These are phyloP conservation scores for Dalbergia oliveri DNA, from an alignment of 306 rosid genomes.

Conservation along the genomic window DNA sequence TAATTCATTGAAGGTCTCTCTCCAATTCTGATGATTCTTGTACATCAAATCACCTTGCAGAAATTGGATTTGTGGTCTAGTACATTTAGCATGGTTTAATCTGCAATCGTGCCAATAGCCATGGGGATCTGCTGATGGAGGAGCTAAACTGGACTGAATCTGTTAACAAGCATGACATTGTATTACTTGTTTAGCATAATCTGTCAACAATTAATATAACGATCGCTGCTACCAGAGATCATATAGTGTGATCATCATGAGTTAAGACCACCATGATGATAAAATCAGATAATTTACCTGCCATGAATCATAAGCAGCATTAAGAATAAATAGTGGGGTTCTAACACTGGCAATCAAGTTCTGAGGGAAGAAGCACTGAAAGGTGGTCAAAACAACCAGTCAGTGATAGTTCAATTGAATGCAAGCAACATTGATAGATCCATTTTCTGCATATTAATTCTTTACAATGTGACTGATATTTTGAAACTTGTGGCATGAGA, in stretches of 20 bases:
- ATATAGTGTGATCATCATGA: neutral
- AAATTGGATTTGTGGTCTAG: constrained; percentile 70
- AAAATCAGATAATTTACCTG: constrained; percentile 66
- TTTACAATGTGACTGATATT: constrained; percentile 28
- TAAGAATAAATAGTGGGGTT: constrained; percentile 91
- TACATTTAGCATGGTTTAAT: constrained; percentile 81
- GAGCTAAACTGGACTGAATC: constrained; percentile 93
- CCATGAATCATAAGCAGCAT: constrained; percentile 97
- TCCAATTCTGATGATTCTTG: constrained; percentile 5
- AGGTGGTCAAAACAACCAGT: neutral
- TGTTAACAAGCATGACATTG: constrained; percentile 50
- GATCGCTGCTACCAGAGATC: neutral
- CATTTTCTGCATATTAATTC: constrained; percentile 24
- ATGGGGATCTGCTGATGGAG: constrained; percentile 87
- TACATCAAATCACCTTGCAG: constrained; percentile 68
- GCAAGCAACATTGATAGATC: neutral
- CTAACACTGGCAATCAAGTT: constrained; percentile 68
- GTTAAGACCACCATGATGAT: constrained; percentile 14
- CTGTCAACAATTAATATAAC: constrained; percentile 24
- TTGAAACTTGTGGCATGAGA: neutral
- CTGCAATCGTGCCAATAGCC: constrained; percentile 91
- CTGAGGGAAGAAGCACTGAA: constrained; percentile 97
- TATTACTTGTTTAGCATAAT: constrained; percentile 3
- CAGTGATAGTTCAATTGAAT: constrained; percentile 40
- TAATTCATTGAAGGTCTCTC: constrained; percentile 14